Base-by-base conservation (phyloP, 148 eudicot genomes). In the Amaranthus cruentus region DNA sequence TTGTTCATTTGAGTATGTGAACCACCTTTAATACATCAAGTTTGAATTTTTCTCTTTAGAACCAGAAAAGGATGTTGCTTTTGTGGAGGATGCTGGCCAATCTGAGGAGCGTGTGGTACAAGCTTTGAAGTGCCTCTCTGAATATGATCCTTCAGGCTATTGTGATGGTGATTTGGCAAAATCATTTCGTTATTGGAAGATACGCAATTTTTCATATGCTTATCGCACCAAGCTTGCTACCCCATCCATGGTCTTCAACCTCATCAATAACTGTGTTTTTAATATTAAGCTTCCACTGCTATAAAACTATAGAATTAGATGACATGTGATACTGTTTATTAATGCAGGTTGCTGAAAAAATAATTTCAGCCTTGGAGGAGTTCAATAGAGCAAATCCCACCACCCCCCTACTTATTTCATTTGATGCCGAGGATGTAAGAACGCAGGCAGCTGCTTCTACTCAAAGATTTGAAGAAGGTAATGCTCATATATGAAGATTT, bases 391-490 rank as follows among this genome's bases (percentile, higher is more conserved):
- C 81, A 79, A 86, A 83, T 66, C 99, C 97, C 5, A 78, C 86
- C 12, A 58, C 91, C 47, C 97, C 97, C 15, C 75, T 96, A 60
- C 83, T 96, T 66, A 89, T 96, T 72, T 82, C 94, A 38, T 96
- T 75, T 82, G 88, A 88, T 75, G 81, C 86, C 50, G 91, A 96
- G 69, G 96, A 88, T 43, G 77, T 96, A 71, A 84, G 96, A 70
- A 90, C 90, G 83, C 99, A 96, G 83, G 99, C 99, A 73, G 89
- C 97, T 77, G 85, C 86, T 75, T 96, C 99, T 71, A 90, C 97
- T 62, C 82, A 78, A 79, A 88, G 99, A 81, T 92, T 90, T 80
- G 90, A 92, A 76, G 92, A 90, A 86, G 97, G 99, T 92, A 83
- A 53, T 66, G 10, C 66, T 76, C 38, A 28, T 28, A 28, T 28